Evolutionary conservation across 768 basidiomycete species (phyloP), one percentile per base, ranked within the genome.

Genomic region (Leucogyrophana mollusca): DNA sequence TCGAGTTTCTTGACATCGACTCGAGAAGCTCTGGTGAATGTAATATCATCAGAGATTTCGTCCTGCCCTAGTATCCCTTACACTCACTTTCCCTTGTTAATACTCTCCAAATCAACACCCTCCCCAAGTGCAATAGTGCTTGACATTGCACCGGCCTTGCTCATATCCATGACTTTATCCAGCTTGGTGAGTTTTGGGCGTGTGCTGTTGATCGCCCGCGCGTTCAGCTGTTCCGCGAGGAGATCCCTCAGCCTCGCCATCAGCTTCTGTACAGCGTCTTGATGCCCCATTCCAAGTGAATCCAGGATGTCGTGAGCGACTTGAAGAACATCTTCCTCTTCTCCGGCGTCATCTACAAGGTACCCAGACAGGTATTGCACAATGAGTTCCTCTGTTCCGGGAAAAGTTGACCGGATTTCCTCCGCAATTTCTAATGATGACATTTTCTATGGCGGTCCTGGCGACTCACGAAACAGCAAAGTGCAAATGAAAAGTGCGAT

Each of bases 1-100:
- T 95, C 93, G 8, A 96, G 80, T 59, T 94, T 94, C 69, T 94
- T 95, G 50, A 96, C 80, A 70, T 96, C 93, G 38, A 96, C 93
- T 22, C 87, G 84, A 30, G 90, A 91, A 25, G 88, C 90, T 69
- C 93, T 90, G 52, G n/a, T n/a, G 2, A 35, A 9, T 0, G 32
- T 14, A 32, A 65, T 48, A 32, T 46, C 23, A 35, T 40, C 30
- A 41, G 41, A 52, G 27, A 33, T 30, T 13, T 30, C 27, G 8
- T 6, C 7, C 13, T 30, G 27, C 13, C 6, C 7, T 6, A 6
- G 6, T 7, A 30, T 30, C 27, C 22, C 22, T 17, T 10, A 71
- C 65, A 63, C 73, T 66, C 61, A 91, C 89, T 94, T 94, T 73
- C 88, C 91, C 76, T 94, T 94, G 70, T 92, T 93, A 44, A 92